A percentile compares a stretch with the other conserved stretches of the same genome.
phyloP scores from a whole-genome alignment of 2,329 filamentous ascomycete species.

The Alternaria postmessia region DNA sequence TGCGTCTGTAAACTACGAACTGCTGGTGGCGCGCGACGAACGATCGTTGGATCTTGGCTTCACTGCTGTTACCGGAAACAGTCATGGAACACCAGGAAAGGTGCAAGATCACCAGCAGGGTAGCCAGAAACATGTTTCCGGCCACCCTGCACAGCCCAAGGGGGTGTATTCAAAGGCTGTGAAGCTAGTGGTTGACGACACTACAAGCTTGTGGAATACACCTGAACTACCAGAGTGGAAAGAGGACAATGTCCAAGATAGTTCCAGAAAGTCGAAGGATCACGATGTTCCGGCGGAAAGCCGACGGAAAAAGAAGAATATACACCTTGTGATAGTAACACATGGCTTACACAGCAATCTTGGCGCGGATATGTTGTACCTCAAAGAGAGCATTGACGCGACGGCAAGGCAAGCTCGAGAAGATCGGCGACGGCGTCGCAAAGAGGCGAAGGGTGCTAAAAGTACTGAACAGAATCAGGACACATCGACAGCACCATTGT shows the following conservation, averaged over 20 bases:
- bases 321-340: constrained; percentile 91
- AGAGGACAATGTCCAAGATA: constrained; percentile 40
- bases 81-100: constrained; percentile 64
- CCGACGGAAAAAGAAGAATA: constrained; percentile 71
- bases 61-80: constrained; percentile 62
- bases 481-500: constrained; percentile 56
- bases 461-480: constrained; percentile 16
- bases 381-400: constrained; percentile 96
- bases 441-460: constrained; percentile 35
- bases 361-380: constrained; percentile 92
- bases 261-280: constrained; percentile 36
- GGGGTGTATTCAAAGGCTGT: constrained; percentile 88
- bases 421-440: constrained; percentile 68
- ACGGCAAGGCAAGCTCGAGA: constrained; percentile 76
- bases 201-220: constrained; percentile 89
- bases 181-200: constrained; percentile 83
- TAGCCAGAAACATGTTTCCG: constrained; percentile 58
- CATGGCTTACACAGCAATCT: constrained; percentile 96
- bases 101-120: constrained; percentile 79
- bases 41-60: constrained; percentile 77
- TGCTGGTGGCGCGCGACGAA: constrained; percentile 85
- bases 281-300: constrained; percentile 25
- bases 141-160: constrained; percentile 69
- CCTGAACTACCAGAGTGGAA: constrained; percentile 76
- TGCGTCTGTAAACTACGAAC: constrained; percentile 86